Conservation (phyloP, 306 rosid genomes). For the Vigna reflexopilosa region DNA sequence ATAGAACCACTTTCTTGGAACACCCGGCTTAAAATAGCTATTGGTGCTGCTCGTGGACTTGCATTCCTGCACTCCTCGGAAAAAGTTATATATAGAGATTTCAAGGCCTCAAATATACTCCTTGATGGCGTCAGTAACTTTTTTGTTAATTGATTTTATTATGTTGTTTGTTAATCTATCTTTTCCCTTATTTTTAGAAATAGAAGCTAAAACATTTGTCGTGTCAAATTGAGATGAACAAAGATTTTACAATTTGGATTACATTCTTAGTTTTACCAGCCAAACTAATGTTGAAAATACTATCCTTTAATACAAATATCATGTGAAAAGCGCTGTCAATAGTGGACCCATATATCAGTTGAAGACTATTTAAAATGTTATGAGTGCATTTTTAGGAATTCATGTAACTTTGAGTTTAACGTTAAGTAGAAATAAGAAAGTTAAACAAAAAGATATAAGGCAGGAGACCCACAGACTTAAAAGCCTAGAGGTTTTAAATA, state of each 20-base stretch:
- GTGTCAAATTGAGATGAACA: background rate
- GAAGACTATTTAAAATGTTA: conserved; percentile 15
- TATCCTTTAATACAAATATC: background rate
- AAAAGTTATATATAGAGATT: conserved; percentile 82
- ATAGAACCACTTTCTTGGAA: conserved; percentile 80
- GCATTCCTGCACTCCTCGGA: conserved; percentile 85
- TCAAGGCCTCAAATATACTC: conserved; percentile 90
- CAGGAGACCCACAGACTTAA: too few species aligned
- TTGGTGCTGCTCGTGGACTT: conserved; percentile 88
- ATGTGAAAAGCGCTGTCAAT: conserved; percentile 6
- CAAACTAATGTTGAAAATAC: background rate
- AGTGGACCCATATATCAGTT: background rate
- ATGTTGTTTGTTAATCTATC: conserved; percentile 10
- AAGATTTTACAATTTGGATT: background rate
- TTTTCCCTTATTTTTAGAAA: conserved; percentile 13
- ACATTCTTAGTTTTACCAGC: background rate
- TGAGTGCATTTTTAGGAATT: too few species aligned
- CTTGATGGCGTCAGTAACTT: conserved; percentile 73
- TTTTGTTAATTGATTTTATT: conserved; percentile 17
- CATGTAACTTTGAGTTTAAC: too few species aligned
- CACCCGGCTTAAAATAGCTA: conserved; percentile 71
- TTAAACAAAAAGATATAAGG: too few species aligned
- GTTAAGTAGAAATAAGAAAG: too few species aligned
- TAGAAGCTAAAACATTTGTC: background rate
- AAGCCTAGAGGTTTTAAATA: too few species aligned